Evolutionary conservation across 108 stramenopile genomes (phyloP).

Genomic region (Cyclostephanos invisitatus): DNA sequence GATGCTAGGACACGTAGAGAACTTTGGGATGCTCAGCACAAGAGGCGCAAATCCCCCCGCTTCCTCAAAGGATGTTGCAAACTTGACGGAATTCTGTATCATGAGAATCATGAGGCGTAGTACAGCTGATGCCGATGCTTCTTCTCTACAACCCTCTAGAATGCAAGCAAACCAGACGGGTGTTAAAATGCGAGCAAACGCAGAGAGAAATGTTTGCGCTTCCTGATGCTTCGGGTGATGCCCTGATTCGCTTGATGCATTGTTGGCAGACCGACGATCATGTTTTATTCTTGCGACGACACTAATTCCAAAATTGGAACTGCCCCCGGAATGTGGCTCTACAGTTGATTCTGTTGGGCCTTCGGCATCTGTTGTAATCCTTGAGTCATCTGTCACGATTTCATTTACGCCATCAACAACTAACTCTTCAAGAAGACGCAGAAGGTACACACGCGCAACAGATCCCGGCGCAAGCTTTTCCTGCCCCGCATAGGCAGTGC

Average conservation of each 20-base stretch:
- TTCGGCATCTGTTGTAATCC: conserved; percentile 45
- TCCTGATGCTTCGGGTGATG: conserved; percentile 81
- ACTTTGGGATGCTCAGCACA: conserved; percentile 84
- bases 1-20: conserved; percentile 81
- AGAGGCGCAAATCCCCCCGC: conserved; percentile 88
- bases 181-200: conserved; percentile 84
- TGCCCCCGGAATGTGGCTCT: conserved; percentile 77
- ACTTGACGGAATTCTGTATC: conserved; percentile 79
- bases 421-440: conserved; percentile 86
- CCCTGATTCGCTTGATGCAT: conserved; percentile 37
- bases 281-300: conserved; percentile 39
- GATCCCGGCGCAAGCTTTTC: conserved; percentile 70
- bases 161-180: conserved; percentile 92
- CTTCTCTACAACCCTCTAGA: conserved; percentile 87
- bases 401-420: conserved; percentile 91
- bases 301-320: conserved; percentile 62
- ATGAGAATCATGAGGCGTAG: conserved; percentile 87
- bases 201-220: conserved; percentile 83
- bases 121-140: conserved; percentile 82
- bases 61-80: conserved; percentile 69
- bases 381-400: conserved; percentile 68
- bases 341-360: conserved; percentile 44
- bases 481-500: conserved; percentile 23
- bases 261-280: conserved; percentile 17
- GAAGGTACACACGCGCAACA: conserved; percentile 78